A percentile compares a stretch with the other conserved stretches of the same genome.
Conservation (phyloP, 495 filamentous ascomycete genomes). For the Cryomyces antarcticus region DNA sequence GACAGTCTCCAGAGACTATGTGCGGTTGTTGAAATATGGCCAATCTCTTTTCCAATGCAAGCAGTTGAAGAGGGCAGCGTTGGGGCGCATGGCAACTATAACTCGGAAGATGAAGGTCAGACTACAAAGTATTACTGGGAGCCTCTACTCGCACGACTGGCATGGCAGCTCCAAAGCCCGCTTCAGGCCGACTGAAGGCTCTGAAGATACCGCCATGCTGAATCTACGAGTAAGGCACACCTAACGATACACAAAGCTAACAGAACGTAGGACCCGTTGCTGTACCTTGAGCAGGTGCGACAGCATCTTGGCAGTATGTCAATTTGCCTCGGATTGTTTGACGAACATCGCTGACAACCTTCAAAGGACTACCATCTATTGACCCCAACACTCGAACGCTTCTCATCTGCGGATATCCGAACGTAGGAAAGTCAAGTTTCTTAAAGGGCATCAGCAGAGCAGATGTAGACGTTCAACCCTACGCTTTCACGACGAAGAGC, state of each 20-base stretch:
- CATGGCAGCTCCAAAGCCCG: no score
- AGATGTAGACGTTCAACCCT: slow-evolving; percentile 94
- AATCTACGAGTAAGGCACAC: no score
- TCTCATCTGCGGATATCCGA: slow-evolving; percentile 91
- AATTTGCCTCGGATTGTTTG: no score
- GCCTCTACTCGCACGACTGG: no score
- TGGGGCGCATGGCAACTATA: slow-evolving; percentile 93
- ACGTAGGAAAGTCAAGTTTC: slow-evolving; percentile 94
- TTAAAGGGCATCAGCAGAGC: slow-evolving; percentile 77
- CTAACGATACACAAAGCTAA: no score
- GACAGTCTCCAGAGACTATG: slow-evolving; percentile 84
- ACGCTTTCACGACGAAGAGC: slow-evolving; percentile 96
- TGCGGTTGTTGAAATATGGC: slow-evolving; percentile 84
- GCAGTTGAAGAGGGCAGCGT: slow-evolving; percentile 70
- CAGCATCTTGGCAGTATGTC: slow-evolving; percentile 57
- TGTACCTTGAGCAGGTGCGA: slow-evolving; percentile 93
- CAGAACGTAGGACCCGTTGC: slow-evolving; percentile 41
- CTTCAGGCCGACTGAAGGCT: no score
- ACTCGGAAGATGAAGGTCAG: slow-evolving; percentile 56
- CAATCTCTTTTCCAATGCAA: slow-evolving; percentile 94
- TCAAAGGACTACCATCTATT: slow-evolving; percentile 69
- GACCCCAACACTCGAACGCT: slow-evolving; percentile 92
- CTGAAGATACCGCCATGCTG: no score
- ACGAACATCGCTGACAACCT: no score
- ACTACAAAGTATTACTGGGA: no score